Conservation (phyloP, 2,329 filamentous ascomycete genomes). For the Chrysosphaeria jannelii region DNA sequence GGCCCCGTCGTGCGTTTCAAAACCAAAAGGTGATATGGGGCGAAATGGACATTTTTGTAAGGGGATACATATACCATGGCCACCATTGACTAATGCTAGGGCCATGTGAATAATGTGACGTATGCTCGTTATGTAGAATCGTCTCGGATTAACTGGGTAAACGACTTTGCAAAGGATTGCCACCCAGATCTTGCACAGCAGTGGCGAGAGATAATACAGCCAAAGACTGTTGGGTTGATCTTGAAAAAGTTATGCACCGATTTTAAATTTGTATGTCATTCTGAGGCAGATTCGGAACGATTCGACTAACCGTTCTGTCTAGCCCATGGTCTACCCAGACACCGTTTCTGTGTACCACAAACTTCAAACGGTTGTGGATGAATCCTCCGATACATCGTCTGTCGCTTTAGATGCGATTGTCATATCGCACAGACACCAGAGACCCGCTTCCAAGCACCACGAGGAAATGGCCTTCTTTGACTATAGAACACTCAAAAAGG, state of each 20-base stretch:
- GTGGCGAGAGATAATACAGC: conserved; percentile 42
- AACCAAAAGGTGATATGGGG: conserved; percentile 49
- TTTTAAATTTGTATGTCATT: conserved; percentile 53
- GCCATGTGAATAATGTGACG: conserved; percentile 61
- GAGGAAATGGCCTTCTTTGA: conserved; percentile 66
- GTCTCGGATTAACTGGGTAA: conserved; percentile 48
- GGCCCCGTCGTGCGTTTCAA: conserved; percentile 27
- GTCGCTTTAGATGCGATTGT: conserved; percentile 32
- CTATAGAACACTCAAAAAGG: conserved; percentile 11
- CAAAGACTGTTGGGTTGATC: conserved; percentile 39
- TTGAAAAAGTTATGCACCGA: conserved; percentile 52
- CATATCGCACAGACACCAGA: conserved; percentile 42
- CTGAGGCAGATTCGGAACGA: background rate
- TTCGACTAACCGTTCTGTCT: too few species aligned
- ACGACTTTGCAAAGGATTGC: conserved; percentile 31
- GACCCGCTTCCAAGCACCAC: conserved; percentile 39
- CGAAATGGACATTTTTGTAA: conserved; percentile 36
- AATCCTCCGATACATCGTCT: conserved; percentile 14
- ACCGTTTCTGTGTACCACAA: conserved; percentile 61
- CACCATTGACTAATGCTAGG: conserved; percentile 1
- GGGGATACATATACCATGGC: conserved; percentile 3
- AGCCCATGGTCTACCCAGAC: conserved; percentile 68
- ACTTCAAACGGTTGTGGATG: conserved; percentile 22
- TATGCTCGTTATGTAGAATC: conserved; percentile 68
- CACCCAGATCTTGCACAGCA: conserved; percentile 27